These are phyloP conservation scores for Thalassiosira sp. DNA, from an alignment of 352 stramenopile genomes.

Conservation along the genomic window DNA sequence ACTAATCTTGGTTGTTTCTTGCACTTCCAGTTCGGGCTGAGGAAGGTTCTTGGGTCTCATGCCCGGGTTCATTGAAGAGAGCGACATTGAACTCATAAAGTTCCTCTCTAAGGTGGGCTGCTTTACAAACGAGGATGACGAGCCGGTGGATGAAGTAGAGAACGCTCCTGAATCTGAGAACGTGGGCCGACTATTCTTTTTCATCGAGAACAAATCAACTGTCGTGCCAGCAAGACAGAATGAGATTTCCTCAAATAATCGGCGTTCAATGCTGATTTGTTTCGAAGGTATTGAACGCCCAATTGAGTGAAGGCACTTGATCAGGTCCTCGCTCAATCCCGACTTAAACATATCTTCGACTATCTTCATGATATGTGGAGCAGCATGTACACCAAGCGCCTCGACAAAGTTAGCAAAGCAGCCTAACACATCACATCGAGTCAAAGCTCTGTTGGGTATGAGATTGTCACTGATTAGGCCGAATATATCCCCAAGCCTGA, in stretches of 20 bases:
- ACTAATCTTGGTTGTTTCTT: conserved; percentile 11
- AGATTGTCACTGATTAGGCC: conserved; percentile 69
- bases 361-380: conserved; percentile 77
- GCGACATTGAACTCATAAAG: conserved; percentile 55
- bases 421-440: conserved; percentile 77
- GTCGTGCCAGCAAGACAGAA: conserved; percentile 87
- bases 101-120: conserved; percentile 33
- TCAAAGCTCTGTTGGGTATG: no score
- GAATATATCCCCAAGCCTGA: conserved; percentile 77
- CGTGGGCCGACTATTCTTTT: conserved; percentile 31
- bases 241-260: conserved; percentile 95
- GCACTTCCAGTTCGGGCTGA: conserved; percentile 9
- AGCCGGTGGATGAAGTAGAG: conserved; percentile 1
- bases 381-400: conserved; percentile 78
- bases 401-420: conserved; percentile 87
- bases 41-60: conserved; percentile 34
- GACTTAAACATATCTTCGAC: conserved; percentile 87
- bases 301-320: conserved; percentile 91
- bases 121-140: conserved; percentile 2
- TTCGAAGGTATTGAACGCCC: conserved; percentile 88
- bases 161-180: conserved; percentile 21
- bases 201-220: conserved; percentile 52
- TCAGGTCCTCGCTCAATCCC: conserved; percentile 92
- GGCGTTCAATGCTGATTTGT: conserved; percentile 90
- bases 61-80: conserved; percentile 51